phyloP scores from a whole-genome alignment of 805 yeast genomes.

The Candida anglica region DNA sequence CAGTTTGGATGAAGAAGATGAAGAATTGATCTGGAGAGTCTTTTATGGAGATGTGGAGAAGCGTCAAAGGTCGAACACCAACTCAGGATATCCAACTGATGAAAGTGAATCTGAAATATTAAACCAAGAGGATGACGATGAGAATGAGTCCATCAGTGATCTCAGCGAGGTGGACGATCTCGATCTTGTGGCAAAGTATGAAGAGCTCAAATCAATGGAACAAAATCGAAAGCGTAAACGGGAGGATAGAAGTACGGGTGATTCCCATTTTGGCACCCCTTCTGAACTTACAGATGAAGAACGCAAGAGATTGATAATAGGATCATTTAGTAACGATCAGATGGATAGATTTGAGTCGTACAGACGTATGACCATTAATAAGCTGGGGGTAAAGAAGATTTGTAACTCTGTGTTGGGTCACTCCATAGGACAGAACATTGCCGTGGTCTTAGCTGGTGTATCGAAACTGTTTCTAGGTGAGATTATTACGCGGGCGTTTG shows the following conservation, averaged over 20 bases:
- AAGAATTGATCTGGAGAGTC: slow-evolving; percentile 40
- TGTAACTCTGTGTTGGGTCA: slow-evolving; percentile 79
- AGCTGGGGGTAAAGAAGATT: slow-evolving; percentile 73
- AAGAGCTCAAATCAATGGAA: slow-evolving; percentile 27
- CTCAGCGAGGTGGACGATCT: slow-evolving; percentile 32
- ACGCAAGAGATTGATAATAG: slow-evolving; percentile 56
- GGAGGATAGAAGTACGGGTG: background rate
- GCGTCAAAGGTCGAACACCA: slow-evolving; percentile 1
- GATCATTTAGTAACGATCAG: slow-evolving; percentile 76
- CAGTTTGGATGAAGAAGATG: slow-evolving; percentile 42
- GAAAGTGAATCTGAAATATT: slow-evolving; percentile 4
- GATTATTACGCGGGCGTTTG: slow-evolving; percentile 75
- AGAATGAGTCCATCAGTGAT: slow-evolving; percentile 20
- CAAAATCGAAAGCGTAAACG: slow-evolving; percentile 14
- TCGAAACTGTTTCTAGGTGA: slow-evolving; percentile 91
- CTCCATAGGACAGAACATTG: slow-evolving; percentile 72
- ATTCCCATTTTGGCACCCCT: background rate
- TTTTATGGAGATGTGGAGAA: slow-evolving; percentile 27
- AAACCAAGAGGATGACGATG: slow-evolving; percentile 12
- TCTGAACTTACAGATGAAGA: slow-evolving; percentile 47
- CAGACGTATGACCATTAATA: slow-evolving; percentile 61
- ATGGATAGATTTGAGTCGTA: slow-evolving; percentile 84
- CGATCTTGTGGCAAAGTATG: slow-evolving; percentile 27
- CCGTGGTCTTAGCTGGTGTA: slow-evolving; percentile 79
- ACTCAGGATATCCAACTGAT: slow-evolving; percentile 1